These are phyloP conservation scores for Alternaria sp. DNA, from an alignment of 2,329 filamentous ascomycete genomes.

Conservation along the genomic window DNA sequence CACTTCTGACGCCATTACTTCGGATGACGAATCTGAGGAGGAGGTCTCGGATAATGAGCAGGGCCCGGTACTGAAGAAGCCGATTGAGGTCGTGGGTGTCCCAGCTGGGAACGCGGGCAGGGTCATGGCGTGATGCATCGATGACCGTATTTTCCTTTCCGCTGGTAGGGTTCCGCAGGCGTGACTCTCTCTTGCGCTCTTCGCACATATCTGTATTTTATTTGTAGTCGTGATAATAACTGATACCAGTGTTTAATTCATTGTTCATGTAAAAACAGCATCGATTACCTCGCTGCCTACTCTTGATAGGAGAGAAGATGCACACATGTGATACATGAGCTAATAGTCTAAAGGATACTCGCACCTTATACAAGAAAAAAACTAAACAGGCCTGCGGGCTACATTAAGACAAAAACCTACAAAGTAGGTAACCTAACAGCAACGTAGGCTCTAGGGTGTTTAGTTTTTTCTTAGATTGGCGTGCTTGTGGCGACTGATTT, in stretches of 20 bases:
- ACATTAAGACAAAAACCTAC: not conserved
- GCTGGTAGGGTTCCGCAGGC: not conserved
- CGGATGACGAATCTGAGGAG: not conserved
- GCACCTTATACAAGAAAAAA: not conserved
- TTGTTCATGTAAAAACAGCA: not conserved
- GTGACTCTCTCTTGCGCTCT: not conserved
- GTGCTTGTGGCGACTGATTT: too few species aligned
- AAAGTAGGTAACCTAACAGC: not conserved
- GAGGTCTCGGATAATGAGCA: not conserved
- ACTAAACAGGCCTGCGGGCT: not conserved
- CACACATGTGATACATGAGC: too few species aligned
- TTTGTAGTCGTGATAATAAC: not conserved
- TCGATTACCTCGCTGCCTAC: not conserved
- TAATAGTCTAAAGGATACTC: not conserved
- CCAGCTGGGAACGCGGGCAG: not conserved
- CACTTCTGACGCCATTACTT: not conserved
- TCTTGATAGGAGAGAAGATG: not conserved
- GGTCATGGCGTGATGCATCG: not conserved
- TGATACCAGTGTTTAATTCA: not conserved
- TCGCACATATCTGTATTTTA: not conserved
- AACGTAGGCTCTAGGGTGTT: not conserved
- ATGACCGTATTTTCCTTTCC: not conserved
- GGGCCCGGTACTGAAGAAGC: not conserved
- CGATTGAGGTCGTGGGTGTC: not conserved
- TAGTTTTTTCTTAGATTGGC: too few species aligned